phyloP scores from a whole-genome alignment of 2,329 filamentous ascomycete species.

The Laburnicola sp. region DNA sequence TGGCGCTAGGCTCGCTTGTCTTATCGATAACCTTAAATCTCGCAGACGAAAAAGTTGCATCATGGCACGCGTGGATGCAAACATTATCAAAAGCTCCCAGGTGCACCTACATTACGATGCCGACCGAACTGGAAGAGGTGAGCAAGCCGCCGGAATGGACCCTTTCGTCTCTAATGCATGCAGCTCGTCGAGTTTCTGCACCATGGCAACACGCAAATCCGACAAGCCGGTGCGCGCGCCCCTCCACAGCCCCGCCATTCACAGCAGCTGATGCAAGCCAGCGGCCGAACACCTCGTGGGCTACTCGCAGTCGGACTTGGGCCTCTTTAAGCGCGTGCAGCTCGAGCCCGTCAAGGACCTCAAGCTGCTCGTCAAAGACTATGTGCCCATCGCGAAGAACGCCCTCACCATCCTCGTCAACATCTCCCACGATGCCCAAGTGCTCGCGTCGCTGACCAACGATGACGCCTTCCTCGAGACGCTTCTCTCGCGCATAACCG shows the following conservation, averaged over 20 bases:
- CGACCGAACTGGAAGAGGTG: conserved; percentile 56
- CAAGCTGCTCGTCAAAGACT: conserved; percentile 83
- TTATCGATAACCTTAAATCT: conserved; percentile 43
- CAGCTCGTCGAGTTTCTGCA: conserved; percentile 92
- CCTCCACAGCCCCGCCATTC: conserved; percentile 26
- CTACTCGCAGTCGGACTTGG: conserved; percentile 74
- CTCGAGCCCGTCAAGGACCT: conserved; percentile 81
- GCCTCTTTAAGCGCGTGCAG: conserved; percentile 80
- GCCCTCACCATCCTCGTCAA: conserved; percentile 90
- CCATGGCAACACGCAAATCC: conserved; percentile 87
- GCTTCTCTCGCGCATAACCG: conserved; percentile 72
- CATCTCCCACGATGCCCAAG: conserved; percentile 73
- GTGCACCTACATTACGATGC: conserved; percentile 42
- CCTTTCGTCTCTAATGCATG: conserved; percentile 10
- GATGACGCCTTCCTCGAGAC: conserved; percentile 82
- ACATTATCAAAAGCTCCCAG: conserved; percentile 4
- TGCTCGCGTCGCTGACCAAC: conserved; percentile 71
- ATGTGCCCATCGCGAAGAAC: conserved; percentile 89
- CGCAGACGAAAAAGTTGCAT: conserved; percentile 29
- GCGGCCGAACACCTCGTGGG: conserved; percentile 86
- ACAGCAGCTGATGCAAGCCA: conserved; percentile 40
- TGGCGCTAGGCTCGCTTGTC: conserved; percentile 7
- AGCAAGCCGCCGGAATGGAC: neutral
- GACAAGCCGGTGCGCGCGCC: conserved; percentile 66
- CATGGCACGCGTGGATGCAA: conserved; percentile 12